Evolutionary conservation across 441 rosid species (phyloP), one percentile per base, ranked within the genome.

Genomic region (Viola pubescens): DNA sequence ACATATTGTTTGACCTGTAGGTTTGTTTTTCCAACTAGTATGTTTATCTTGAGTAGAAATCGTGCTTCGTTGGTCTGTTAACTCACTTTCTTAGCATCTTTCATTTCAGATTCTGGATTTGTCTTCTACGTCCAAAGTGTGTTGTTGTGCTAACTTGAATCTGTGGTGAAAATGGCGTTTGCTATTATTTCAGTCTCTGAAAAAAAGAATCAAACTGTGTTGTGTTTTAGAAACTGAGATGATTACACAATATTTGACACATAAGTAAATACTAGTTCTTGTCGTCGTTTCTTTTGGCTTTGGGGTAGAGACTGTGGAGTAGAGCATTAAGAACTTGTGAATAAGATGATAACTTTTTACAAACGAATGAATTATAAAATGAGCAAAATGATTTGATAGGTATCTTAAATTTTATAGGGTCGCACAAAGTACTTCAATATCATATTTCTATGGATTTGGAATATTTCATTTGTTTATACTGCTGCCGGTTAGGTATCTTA

Each of bases 1-100:
- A 68, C 54, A 66, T 68, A 78, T 48, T 43, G 8, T 69, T 61
- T 73, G 57, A 64, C 65, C 44, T 43, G 38, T 68, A 60, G 72
- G 57, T 45, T 59, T 60, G 64, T 51, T 41, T 39, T 45, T 37
- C 61, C 56, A 57, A 47, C 51, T 59, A 53, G 54, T 64, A 14
- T 62, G 42, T 45, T 48, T 56, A 66, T 56, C 61, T 59, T 61
- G 60, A n/a, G 12, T 74, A 65, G 69, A 64, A 56, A 6, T 64
- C 54, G 4, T 51, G 57, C 42, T 73, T 61, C 57, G 26, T 55
- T 50, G 66, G 48, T 60, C 52, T 41, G 41, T 63, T 41, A 42
- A 42, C 37, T 12, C 11, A 34, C 45, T 54, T 65, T 45, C 41
- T 50, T 26, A 43, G 45, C 14, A 38, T 52, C 41, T 12, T 65